phyloP scores from a whole-genome alignment of 257 asterid genomes.

The Solanum okadae region DNA sequence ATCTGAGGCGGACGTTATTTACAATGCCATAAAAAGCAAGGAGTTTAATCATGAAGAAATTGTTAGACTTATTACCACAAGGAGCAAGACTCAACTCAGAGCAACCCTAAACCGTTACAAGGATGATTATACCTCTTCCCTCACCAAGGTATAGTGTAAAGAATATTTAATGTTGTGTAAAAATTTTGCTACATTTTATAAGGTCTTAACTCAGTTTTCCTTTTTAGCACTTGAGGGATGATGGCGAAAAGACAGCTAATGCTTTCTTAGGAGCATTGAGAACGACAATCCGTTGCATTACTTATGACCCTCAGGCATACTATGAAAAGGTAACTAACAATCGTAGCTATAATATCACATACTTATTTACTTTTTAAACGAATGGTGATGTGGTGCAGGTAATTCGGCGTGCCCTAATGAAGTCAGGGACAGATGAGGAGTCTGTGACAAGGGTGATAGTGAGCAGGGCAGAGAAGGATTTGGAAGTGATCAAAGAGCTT shows the following conservation, averaged over 20 bases:
- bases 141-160: slow-evolving; percentile 43
- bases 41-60: slow-evolving; percentile 48
- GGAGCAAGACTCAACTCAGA: slow-evolving; percentile 62
- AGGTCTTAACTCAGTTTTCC: not conserved
- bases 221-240: slow-evolving; percentile 47
- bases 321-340: slow-evolving; percentile 53
- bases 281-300: slow-evolving; percentile 40
- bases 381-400: slow-evolving; percentile 15
- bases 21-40: slow-evolving; percentile 28
- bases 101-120: slow-evolving; percentile 61
- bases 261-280: slow-evolving; percentile 24
- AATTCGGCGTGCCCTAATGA: slow-evolving; percentile 40
- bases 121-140: slow-evolving; percentile 47
- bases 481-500: slow-evolving; percentile 39
- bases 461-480: slow-evolving; percentile 64
- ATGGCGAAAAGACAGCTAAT: slow-evolving; percentile 21
- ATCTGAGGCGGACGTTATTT: slow-evolving; percentile 43
- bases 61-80: slow-evolving; percentile 52
- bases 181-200: not conserved
- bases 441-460: slow-evolving; percentile 50
- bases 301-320: slow-evolving; percentile 45
- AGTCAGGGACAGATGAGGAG: slow-evolving; percentile 53
- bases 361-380: not conserved
- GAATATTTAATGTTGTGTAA: too few relatives aligned
- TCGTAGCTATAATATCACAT: not conserved